Conservation (phyloP, 2,329 filamentous ascomycete genomes). For the Onygenales sp. region DNA sequence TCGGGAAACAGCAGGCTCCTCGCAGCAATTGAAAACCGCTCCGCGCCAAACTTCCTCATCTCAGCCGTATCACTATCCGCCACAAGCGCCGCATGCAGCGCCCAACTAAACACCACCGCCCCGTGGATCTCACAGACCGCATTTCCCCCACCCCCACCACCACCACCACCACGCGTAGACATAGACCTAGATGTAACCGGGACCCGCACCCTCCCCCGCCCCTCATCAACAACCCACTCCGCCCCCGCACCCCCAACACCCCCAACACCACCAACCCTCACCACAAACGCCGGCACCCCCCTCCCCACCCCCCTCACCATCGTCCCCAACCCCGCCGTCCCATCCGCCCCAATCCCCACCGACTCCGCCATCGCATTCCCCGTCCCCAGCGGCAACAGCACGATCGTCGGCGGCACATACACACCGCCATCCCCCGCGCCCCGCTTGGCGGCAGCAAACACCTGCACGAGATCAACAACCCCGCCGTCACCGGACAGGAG, state of each 20-base stretch:
- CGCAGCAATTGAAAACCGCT: conserved; percentile 78
- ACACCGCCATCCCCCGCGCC: conserved; percentile 8
- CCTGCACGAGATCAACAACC: conserved; percentile 71
- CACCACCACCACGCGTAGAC: conserved; percentile 14
- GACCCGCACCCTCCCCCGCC: conserved; percentile 30
- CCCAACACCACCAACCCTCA: conserved; percentile 43
- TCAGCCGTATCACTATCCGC: conserved; percentile 80
- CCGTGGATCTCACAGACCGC: conserved; percentile 45
- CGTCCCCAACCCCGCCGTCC: conserved; percentile 42
- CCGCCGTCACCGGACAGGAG: conserved; percentile 85
- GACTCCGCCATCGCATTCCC: conserved; percentile 39
- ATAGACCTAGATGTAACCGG: background rate
- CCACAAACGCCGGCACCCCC: conserved; percentile 54
- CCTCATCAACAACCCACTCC: conserved; percentile 33
- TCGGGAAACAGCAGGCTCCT: conserved; percentile 58
- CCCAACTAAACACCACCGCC: conserved; percentile 81
- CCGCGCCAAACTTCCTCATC: conserved; percentile 66
- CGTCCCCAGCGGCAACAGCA: conserved; percentile 44
- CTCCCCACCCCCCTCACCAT: conserved; percentile 49
- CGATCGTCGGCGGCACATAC: conserved; percentile 46
- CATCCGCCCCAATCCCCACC: conserved; percentile 20
- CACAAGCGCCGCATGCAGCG: conserved; percentile 78
- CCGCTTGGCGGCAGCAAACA: conserved; percentile 33
- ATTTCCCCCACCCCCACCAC: conserved; percentile 7
- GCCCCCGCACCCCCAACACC: conserved; percentile 31